phyloP scores from a whole-genome alignment of 2,329 filamentous ascomycete species.

The Venturia asperata region DNA sequence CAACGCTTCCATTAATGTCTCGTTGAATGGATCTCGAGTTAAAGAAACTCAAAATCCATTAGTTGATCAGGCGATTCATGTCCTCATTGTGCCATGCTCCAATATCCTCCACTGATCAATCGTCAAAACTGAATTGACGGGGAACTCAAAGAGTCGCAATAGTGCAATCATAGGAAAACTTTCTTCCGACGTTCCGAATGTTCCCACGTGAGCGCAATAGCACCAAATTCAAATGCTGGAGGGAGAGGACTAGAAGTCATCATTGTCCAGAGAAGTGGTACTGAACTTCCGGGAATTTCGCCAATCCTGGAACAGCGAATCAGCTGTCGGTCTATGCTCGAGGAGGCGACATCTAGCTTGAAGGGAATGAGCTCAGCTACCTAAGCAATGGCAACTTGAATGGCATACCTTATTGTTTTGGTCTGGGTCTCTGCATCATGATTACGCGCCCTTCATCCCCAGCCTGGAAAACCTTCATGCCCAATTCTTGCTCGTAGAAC shows the following conservation, averaged over 20 bases:
- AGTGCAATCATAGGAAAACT: not conserved
- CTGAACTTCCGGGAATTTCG: too few relatives aligned
- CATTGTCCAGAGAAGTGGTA: too few relatives aligned
- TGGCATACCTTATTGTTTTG: not conserved
- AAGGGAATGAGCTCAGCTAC: not conserved
- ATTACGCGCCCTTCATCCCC: constrained; percentile 5
- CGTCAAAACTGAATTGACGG: not conserved
- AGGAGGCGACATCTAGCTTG: too few relatives aligned
- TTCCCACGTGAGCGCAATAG: not conserved
- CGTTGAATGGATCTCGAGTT: not conserved
- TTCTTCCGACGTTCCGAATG: not conserved
- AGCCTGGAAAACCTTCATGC: constrained; percentile 17
- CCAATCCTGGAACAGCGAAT: too few relatives aligned
- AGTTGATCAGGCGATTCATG: not conserved
- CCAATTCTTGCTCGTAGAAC: constrained; percentile 19
- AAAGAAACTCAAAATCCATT: not conserved
- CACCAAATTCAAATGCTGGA: too few relatives aligned
- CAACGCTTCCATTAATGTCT: not conserved
- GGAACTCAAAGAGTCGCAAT: not conserved
- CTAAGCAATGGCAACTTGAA: not conserved
- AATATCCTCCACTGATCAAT: not conserved
- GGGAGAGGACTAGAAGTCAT: too few relatives aligned
- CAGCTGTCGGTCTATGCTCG: too few relatives aligned
- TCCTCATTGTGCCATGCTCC: not conserved
- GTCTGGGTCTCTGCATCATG: not conserved